Evolutionary conservation across 768 basidiomycete species (phyloP).

Genomic region (Boletus rubescentipes): DNA sequence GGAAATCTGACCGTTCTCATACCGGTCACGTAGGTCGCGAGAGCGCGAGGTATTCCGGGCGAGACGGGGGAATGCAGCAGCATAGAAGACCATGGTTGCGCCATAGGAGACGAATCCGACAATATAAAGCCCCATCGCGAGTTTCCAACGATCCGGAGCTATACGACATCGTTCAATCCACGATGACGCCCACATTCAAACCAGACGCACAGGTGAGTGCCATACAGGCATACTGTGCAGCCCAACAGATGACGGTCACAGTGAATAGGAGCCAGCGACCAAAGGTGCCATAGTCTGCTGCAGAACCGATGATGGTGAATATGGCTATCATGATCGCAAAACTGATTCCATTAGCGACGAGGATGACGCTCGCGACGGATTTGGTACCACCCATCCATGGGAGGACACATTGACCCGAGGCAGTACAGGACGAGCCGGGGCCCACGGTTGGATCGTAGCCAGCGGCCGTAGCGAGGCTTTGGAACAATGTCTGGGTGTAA

Average conservation of each 20-base stretch:
- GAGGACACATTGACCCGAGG: constrained; percentile 74
- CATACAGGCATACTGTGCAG: constrained; percentile 74
- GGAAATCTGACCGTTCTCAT: constrained; percentile 57
- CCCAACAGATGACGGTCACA: constrained; percentile 76
- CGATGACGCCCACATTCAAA: background rate
- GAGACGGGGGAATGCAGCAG: constrained; percentile 74
- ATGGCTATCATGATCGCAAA: constrained; percentile 80
- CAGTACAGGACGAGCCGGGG: constrained; percentile 64
- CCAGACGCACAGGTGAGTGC: constrained; percentile 59
- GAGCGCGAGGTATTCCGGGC: constrained; percentile 74
- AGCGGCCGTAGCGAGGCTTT: constrained; percentile 66
- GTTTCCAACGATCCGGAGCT: constrained; percentile 70
- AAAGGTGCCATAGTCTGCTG: constrained; percentile 43
- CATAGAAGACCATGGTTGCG: constrained; percentile 79
- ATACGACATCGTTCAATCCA: background rate
- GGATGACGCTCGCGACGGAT: constrained; percentile 70
- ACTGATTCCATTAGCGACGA: constrained; percentile 74
- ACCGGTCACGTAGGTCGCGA: constrained; percentile 51
- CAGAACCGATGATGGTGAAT: constrained; percentile 72
- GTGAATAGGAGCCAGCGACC: constrained; percentile 77
- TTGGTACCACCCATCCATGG: constrained; percentile 78
- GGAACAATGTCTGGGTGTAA: constrained; percentile 75
- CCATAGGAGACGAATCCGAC: constrained; percentile 78
- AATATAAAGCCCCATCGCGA: constrained; percentile 78
- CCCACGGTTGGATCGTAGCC: constrained; percentile 72